phyloP scores from a whole-genome alignment of 441 rosid genomes.

The Omphalea diandra region DNA sequence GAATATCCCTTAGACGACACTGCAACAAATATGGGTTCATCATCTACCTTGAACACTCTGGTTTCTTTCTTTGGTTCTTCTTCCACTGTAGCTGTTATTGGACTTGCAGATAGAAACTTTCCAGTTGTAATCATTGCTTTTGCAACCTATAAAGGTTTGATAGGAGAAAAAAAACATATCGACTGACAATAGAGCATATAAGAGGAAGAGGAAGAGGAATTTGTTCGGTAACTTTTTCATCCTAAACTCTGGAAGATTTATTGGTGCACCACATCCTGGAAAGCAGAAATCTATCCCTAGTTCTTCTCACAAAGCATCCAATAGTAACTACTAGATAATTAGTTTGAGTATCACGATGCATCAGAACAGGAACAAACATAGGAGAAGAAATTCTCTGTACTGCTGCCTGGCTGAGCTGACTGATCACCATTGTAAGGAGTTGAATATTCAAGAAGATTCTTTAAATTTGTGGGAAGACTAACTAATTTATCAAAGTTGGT shows the following conservation, averaged over 20 bases:
- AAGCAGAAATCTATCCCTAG: constrained; percentile 2
- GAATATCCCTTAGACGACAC: constrained; percentile 12
- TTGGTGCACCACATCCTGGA: background rate
- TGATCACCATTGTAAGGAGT: too few species aligned
- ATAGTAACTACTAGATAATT: constrained; percentile 4
- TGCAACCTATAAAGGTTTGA: constrained; percentile 61
- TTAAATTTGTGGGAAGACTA: too few species aligned
- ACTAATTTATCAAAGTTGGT: too few species aligned
- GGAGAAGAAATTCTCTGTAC: too few species aligned
- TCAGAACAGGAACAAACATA: too few species aligned
- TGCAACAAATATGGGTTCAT: constrained; percentile 4
- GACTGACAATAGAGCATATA: constrained; percentile 5
- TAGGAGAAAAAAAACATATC: background rate
- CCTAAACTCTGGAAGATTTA: background rate
- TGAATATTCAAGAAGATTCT: too few species aligned
- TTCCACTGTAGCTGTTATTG: constrained; percentile 35
- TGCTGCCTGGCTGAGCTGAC: too few species aligned
- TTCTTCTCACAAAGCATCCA: constrained; percentile 5
- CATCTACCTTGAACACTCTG: constrained; percentile 70
- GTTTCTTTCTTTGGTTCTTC: constrained; percentile 45
- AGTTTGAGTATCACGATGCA: too few species aligned
- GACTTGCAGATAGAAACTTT: constrained; percentile 49
- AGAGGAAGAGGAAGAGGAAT: background rate
- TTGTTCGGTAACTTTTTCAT: background rate
- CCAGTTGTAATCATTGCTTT: constrained; percentile 73